Percentiles rank a stretch among this genome's conserved stretches.
Conservation (phyloP, 2,329 filamentous ascomycete genomes). For the Emmonsiellopsis sp. region DNA sequence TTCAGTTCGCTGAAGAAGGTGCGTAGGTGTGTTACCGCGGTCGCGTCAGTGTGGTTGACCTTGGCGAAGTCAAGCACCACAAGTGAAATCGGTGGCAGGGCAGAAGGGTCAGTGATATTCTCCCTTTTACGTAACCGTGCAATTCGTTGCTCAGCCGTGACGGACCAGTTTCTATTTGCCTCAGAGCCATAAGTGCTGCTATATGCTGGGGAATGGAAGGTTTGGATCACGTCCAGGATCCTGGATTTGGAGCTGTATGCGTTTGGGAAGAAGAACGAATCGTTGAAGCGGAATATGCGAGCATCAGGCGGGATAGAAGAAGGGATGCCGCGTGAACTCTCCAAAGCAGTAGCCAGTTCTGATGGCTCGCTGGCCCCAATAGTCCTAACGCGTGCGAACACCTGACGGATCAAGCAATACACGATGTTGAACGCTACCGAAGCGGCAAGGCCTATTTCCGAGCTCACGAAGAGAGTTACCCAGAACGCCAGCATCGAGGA, state of each 20-base stretch:
- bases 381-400: slow-evolving; percentile 40
- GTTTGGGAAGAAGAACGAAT: slow-evolving; percentile 53
- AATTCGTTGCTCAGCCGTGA: slow-evolving; percentile 41
- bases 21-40: slow-evolving; percentile 41
- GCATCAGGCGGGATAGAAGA: slow-evolving; percentile 35
- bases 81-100: slow-evolving; percentile 33
- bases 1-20: slow-evolving; percentile 41
- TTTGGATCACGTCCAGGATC: slow-evolving; percentile 44
- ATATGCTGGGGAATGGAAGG: slow-evolving; percentile 33
- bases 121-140: slow-evolving; percentile 35
- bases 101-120: slow-evolving; percentile 22
- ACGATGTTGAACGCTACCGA: slow-evolving; percentile 56
- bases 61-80: slow-evolving; percentile 45
- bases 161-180: slow-evolving; percentile 45
- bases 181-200: slow-evolving; percentile 26
- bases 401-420: slow-evolving; percentile 50
- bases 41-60: slow-evolving; percentile 46
- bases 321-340: slow-evolving; percentile 14
- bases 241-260: slow-evolving; percentile 43
- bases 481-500: slow-evolving; percentile 56
- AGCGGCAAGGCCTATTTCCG: slow-evolving; percentile 50
- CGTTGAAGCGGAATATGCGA: slow-evolving; percentile 48
- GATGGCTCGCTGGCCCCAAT: slow-evolving; percentile 19
- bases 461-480: slow-evolving; percentile 52
- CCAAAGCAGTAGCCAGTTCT: slow-evolving; percentile 17